Evolutionary conservation across 805 yeast species (phyloP), one percentile per base, ranked within the genome.

Genomic region (Candida khao-thaluensis): DNA sequence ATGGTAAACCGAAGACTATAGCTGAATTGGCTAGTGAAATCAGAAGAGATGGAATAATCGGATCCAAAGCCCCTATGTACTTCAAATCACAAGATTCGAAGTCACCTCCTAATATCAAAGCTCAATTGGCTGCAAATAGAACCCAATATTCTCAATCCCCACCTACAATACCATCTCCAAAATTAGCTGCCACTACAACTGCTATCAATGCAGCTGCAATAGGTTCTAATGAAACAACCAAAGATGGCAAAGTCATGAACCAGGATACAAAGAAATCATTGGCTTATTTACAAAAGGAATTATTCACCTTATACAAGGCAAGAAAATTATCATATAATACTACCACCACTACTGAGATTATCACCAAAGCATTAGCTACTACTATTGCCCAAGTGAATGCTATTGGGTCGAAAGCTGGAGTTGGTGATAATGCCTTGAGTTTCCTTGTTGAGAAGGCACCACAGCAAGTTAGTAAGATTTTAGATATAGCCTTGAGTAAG

Each of bases 311-410:
- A 41, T 84, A 95, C 22, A 86, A 85, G 53, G 86, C 84, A 40
- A 69, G 89, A 44, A 83, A 78, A 50, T 52, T 69, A 30, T 78
- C 87, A 43, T 77, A 82, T 43, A 87, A 84, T 42, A 85, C 87
- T 27, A 89, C 84, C 17, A 79, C 88, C 5, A 87, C 91, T 36
- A 85, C 96, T 0, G 85, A 81, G 43, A 79, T 89, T 39, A 69
- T 90, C 50, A 90, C 96, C 7, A 89, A 85, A 51, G 96, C 96
- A 1, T 71, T 90, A 49, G 96, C 96, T 2, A 85, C 90, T 69
- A 91, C 96, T 0, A 88, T 90, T 46, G 91, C 95, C 8, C 93
- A 85, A 57, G 91, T 85, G 7, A 83, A 85, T 42, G 90, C 82
- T 49, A 90, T 90, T 6, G 95, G 95, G 0, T 86, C 89, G 51